Percentiles rank a stretch among this genome's conserved stretches.
Evolutionary conservation across 2,329 filamentous ascomycete species (phyloP).

Genomic region (Aspergillus sp.): DNA sequence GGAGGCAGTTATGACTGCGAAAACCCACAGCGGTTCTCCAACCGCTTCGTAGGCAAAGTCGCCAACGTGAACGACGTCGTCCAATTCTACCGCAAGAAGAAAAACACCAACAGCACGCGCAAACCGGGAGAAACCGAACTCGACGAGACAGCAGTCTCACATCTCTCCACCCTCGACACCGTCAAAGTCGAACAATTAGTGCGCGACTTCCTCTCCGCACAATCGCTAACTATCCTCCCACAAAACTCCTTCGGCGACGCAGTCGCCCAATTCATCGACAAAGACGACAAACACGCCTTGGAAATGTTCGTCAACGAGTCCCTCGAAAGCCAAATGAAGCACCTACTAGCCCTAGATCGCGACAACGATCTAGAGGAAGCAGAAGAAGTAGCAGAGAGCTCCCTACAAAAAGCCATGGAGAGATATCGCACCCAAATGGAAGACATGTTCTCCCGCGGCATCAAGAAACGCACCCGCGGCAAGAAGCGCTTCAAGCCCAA

Average conservation of each 20-base stretch:
- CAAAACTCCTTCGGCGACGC: conserved; percentile 92
- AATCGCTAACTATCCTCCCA: conserved; percentile 88
- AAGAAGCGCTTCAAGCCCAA: conserved; percentile 70
- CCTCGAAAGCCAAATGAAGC: conserved; percentile 68
- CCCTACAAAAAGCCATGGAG: conserved; percentile 73
- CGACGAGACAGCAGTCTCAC: conserved; percentile 63
- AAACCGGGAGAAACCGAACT: conserved; percentile 57
- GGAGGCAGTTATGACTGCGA: conserved; percentile 86
- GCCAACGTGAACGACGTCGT: conserved; percentile 94
- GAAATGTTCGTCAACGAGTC: conserved; percentile 75
- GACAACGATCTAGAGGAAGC: conserved; percentile 70
- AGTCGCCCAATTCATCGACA: conserved; percentile 88
- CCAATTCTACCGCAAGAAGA: conserved; percentile 88
- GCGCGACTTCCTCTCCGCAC: conserved; percentile 79
- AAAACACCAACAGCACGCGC: conserved; percentile 46
- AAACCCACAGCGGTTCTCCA: conserved; percentile 94
- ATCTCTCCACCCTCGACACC: conserved; percentile 65
- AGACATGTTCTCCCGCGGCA: conserved; percentile 67
- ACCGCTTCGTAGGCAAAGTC: conserved; percentile 84
- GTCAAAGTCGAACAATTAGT: conserved; percentile 89
- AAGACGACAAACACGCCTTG: conserved; percentile 93
- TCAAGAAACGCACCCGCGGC: conserved; percentile 54
- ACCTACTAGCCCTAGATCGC: conserved; percentile 67
- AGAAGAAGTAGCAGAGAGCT: conserved; percentile 61
- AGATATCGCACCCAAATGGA: conserved; percentile 70